These are phyloP conservation scores for Diacronema lutheri DNA, from an alignment of 78 protist genomes.

Conservation along the genomic window DNA sequence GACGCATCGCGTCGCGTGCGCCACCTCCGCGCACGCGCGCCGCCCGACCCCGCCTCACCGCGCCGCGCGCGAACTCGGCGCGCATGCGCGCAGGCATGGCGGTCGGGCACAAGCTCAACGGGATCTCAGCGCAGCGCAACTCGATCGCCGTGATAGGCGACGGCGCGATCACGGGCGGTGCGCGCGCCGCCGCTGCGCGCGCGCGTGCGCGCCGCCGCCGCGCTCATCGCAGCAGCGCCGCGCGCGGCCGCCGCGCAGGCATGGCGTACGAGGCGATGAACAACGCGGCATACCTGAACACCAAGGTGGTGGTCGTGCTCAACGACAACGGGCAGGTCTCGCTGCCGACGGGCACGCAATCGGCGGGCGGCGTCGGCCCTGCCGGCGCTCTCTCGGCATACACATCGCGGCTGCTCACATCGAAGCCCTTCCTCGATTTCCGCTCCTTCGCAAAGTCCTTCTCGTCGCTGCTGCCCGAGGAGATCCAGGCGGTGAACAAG, in stretches of 20 bases:
- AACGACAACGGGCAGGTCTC: slow-evolving; percentile 34
- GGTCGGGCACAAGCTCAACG: not conserved
- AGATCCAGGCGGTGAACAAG: not conserved
- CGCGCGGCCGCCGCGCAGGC: too few species aligned
- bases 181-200: too few species aligned
- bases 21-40: too few species aligned
- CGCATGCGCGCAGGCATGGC: too few species aligned
- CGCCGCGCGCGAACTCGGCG: too few species aligned
- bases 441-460: slow-evolving; percentile 16
- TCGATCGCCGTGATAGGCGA: slow-evolving; percentile 28
- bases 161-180: slow-evolving; percentile 41
- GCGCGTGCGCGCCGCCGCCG: too few species aligned
- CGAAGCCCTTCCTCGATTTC: not conserved
- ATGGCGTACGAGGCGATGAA: slow-evolving; percentile 34
- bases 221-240: too few species aligned
- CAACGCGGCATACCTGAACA: slow-evolving; percentile 21
- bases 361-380: slow-evolving; percentile 13
- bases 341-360: slow-evolving; percentile 2
- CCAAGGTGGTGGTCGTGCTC: slow-evolving; percentile 7
- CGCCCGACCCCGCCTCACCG: too few species aligned
- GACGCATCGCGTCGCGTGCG: too few species aligned
- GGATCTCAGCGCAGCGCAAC: slow-evolving; percentile 6
- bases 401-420: not conserved
- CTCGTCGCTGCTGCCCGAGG: not conserved
- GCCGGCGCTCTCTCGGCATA: slow-evolving; percentile 4